Evolutionary conservation across 2,329 filamentous ascomycete species (phyloP).

Genomic region (Colletotrichum sp.): DNA sequence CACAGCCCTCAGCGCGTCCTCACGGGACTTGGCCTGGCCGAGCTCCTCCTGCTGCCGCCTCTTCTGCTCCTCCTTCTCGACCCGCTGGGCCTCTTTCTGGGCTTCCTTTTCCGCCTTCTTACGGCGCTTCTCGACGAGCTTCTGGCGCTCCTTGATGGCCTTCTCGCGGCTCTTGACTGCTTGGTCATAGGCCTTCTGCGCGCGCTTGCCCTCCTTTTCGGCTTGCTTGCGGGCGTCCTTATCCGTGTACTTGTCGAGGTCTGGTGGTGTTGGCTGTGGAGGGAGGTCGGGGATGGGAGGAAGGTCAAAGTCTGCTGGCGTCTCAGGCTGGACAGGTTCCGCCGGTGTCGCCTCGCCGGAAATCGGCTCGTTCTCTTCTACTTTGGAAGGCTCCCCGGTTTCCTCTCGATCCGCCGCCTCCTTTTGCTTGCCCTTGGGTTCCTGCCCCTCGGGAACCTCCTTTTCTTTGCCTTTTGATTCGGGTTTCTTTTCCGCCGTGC

Average conservation of each 20-base stretch:
- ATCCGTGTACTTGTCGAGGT: slow-evolving; percentile 64
- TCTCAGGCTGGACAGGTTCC: not conserved
- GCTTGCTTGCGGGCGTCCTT: slow-evolving; percentile 71
- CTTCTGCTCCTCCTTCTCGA: slow-evolving; percentile 31
- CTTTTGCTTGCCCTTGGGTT: slow-evolving; percentile 9
- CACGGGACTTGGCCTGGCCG: slow-evolving; percentile 33
- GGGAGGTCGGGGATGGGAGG: slow-evolving; percentile 56
- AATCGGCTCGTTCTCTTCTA: not conserved
- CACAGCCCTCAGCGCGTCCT: slow-evolving; percentile 23
- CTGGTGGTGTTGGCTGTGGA: slow-evolving; percentile 56
- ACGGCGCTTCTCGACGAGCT: slow-evolving; percentile 60
- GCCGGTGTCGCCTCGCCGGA: not conserved
- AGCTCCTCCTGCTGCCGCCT: slow-evolving; percentile 31
- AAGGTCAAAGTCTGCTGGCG: slow-evolving; percentile 29
- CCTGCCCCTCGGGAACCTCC: not conserved
- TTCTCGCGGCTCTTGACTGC: slow-evolving; percentile 71
- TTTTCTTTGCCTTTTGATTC: not conserved
- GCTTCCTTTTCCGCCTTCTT: slow-evolving; percentile 49
- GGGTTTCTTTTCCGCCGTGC: not conserved
- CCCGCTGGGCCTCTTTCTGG: slow-evolving; percentile 38
- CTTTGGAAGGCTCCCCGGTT: not conserved
- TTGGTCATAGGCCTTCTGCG: slow-evolving; percentile 68
- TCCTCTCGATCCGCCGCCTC: not conserved
- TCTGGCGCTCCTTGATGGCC: slow-evolving; percentile 66
- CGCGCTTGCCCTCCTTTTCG: slow-evolving; percentile 69